These are phyloP conservation scores for Solanum ossicruentum DNA, from an alignment of 257 asterid species.

Conservation along the genomic window DNA sequence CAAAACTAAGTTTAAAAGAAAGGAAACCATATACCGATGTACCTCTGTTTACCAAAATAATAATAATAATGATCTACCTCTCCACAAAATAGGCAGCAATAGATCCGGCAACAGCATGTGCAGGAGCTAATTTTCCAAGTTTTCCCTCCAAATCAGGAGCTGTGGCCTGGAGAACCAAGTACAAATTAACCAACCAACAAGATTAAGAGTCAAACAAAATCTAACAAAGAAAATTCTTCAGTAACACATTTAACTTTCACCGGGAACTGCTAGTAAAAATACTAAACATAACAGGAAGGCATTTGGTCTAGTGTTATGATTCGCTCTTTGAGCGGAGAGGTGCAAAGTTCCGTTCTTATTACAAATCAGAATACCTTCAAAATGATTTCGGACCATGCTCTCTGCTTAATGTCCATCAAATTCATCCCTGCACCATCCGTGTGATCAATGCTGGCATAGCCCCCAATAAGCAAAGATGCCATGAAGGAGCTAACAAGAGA, in stretches of 20 bases:
- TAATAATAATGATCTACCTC: conserved; percentile 28
- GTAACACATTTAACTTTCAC: background rate
- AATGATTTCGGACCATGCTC: conserved; percentile 53
- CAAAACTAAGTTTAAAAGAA: background rate
- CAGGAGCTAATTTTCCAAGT: conserved; percentile 82
- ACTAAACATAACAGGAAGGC: background rate
- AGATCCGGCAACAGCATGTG: conserved; percentile 68
- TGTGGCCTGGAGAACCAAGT: conserved; percentile 35
- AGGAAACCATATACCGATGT: background rate
- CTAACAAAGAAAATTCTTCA: background rate
- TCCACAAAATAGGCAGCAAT: conserved; percentile 62
- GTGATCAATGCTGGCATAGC: conserved; percentile 77
- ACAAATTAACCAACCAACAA: background rate
- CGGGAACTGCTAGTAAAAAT: background rate
- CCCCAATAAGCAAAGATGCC: conserved; percentile 82
- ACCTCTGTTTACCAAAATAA: conserved; percentile 33
- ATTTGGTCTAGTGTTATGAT: conserved; percentile 85
- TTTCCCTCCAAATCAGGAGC: conserved; percentile 80
- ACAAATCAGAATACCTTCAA: conserved; percentile 41
- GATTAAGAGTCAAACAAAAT: background rate
- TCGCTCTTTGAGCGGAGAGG: conserved; percentile 82
- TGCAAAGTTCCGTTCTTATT: background rate
- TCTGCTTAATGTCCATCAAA: conserved; percentile 78
- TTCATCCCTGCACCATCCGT: conserved; percentile 99
- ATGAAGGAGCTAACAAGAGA: conserved; percentile 86